Conservation (phyloP, 2,329 filamentous ascomycete genomes). For the Tolypocladium album region DNA sequence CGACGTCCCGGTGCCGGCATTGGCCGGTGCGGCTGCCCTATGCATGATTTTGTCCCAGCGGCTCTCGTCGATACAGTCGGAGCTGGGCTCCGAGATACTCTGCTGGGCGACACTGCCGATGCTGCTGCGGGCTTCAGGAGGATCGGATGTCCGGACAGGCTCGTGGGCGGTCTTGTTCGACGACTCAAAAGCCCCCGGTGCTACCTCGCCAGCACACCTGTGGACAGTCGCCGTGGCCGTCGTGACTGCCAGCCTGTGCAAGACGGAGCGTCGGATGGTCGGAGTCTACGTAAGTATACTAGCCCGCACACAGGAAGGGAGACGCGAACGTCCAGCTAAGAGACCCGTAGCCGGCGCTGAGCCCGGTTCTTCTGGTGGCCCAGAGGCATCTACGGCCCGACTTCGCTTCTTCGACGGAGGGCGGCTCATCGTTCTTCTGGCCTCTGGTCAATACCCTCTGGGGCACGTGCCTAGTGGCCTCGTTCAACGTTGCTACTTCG, state of each 20-base stretch:
- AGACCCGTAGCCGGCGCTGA: not conserved
- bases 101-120: no score
- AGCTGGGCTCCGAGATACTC: no score
- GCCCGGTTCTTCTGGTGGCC: not conserved
- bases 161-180: not conserved
- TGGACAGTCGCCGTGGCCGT: not conserved
- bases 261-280: not conserved
- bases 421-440: not conserved
- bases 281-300: not conserved
- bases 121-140: not conserved
- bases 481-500: not conserved
- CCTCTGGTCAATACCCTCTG: not conserved
- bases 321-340: not conserved
- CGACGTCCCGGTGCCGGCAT: not conserved
- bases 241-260: not conserved
- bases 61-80: no score
- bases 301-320: no score
- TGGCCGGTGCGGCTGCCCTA: not conserved
- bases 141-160: not conserved
- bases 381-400: not conserved
- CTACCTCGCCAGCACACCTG: not conserved
- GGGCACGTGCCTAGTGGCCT: not conserved
- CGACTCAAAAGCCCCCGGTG: not conserved
- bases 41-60: not conserved
- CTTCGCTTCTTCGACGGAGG: not conserved